Conservation (phyloP, 2,329 filamentous ascomycete genomes). For the Calonectria henricotiae region DNA sequence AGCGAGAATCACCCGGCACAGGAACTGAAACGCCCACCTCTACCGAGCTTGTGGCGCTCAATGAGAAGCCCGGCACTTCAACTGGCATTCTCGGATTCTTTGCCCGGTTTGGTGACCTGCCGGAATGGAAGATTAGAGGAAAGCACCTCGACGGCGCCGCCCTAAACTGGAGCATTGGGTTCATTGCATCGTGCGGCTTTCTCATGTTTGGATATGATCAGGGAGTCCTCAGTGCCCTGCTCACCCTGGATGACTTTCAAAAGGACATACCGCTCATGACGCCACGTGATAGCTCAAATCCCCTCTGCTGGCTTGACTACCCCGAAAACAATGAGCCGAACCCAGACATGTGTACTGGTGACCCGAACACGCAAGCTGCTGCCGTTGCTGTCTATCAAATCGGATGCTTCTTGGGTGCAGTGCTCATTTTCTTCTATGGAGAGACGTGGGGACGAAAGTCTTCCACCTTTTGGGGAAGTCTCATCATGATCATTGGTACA, state of each 20-base stretch:
- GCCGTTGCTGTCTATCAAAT: not conserved
- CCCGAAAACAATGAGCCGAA: slow-evolving; percentile 10
- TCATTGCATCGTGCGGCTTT: slow-evolving; percentile 54
- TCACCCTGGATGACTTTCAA: slow-evolving; percentile 7
- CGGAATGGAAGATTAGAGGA: slow-evolving; percentile 33
- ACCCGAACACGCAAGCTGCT: slow-evolving; percentile 14
- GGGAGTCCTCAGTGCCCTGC: slow-evolving; percentile 48
- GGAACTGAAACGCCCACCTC: slow-evolving; percentile 13
- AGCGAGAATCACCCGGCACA: not conserved
- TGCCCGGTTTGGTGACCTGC: not conserved
- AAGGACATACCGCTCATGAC: slow-evolving; percentile 16
- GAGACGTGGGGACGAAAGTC: slow-evolving; percentile 55
- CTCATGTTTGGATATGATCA: slow-evolving; percentile 55
- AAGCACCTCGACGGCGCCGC: slow-evolving; percentile 45
- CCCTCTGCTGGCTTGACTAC: slow-evolving; percentile 13
- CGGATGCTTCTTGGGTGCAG: slow-evolving; percentile 45
- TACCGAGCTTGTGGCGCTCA: not conserved
- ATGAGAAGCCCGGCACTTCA: not conserved
- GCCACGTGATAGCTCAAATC: slow-evolving; percentile 5
- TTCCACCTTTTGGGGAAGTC: slow-evolving; percentile 55
- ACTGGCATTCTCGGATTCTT: not conserved
- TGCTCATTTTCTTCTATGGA: slow-evolving; percentile 53
- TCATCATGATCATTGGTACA: slow-evolving; percentile 54
- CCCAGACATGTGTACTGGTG: slow-evolving; percentile 10
- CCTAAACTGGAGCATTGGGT: slow-evolving; percentile 52